These are phyloP conservation scores for Mycena leptocephala DNA, from an alignment of 768 basidiomycete genomes.

Conservation along the genomic window DNA sequence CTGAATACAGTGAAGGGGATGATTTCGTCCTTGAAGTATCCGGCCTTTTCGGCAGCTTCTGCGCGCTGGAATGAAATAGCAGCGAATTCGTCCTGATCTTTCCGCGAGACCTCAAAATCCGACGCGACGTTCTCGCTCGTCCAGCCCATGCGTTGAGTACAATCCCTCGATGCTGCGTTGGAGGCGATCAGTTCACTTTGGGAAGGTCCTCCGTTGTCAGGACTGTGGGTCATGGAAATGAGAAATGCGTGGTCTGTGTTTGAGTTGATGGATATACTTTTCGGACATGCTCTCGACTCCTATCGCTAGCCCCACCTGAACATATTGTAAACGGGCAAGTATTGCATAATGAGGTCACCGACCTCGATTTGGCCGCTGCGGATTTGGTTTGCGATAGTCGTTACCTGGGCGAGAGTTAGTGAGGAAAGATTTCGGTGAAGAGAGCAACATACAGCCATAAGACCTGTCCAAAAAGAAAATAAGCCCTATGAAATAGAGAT, in stretches of 20 bases:
- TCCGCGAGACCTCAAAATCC: constrained; percentile 80
- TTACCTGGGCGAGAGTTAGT: constrained; percentile 49
- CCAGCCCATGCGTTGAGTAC: constrained; percentile 88
- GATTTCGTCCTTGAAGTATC: constrained; percentile 80
- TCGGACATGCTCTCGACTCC: constrained; percentile 93
- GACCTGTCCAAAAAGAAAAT: constrained; percentile 47
- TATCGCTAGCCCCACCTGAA: constrained; percentile 76
- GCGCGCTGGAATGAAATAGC: constrained; percentile 86
- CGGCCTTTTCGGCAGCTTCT: constrained; percentile 79
- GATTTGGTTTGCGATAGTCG: constrained; percentile 84
- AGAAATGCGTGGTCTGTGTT: neutral
- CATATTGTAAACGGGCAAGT: neutral
- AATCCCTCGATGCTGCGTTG: constrained; percentile 73
- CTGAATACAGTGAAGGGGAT: constrained; percentile 81
- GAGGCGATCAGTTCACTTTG: constrained; percentile 75
- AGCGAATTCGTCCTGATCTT: constrained; percentile 84
- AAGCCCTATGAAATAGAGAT: neutral
- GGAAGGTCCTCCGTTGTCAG: constrained; percentile 73
- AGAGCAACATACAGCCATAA: constrained; percentile 73
- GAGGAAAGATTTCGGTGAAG: neutral
- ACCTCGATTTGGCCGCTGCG: constrained; percentile 81
- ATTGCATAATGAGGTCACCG: neutral
- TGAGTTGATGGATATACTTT: constrained; percentile 61
- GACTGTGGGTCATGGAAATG: constrained; percentile 54
- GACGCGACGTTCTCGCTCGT: constrained; percentile 89